Conservation (phyloP, 768 basidiomycete species). For the Tricholoma saponaceum region DNA sequence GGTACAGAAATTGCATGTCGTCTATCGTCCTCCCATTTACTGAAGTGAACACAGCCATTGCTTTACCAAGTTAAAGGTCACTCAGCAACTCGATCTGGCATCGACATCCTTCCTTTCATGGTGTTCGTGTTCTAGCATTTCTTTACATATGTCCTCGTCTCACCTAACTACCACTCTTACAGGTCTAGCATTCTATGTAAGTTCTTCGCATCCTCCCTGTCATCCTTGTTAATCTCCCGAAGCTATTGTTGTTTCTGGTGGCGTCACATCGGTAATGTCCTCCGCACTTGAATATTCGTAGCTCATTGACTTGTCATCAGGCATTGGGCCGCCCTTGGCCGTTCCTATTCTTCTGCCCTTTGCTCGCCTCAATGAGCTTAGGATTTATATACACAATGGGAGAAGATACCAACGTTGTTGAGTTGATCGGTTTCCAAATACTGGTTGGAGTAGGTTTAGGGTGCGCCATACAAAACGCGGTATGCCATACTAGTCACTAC, state of each 20-base stretch:
- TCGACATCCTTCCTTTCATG: too few relatives aligned
- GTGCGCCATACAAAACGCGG: slow-evolving; percentile 16
- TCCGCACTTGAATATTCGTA: neutral
- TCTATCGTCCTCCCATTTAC: neutral
- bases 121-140: slow-evolving; percentile 17
- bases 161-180: neutral
- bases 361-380: slow-evolving; percentile 27
- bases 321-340: slow-evolving; percentile 27
- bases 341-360: slow-evolving; percentile 25
- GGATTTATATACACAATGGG: slow-evolving; percentile 33
- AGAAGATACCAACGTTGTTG: slow-evolving; percentile 13
- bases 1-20: neutral
- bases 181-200: neutral
- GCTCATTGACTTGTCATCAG: slow-evolving; percentile 14
- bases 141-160: neutral
- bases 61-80: slow-evolving; percentile 29
- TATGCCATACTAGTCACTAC: neutral
- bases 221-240: neutral
- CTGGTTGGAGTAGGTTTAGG: slow-evolving; percentile 36
- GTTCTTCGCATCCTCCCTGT: neutral
- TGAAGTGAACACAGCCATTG: slow-evolving; percentile 12
- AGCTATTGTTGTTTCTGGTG: neutral
- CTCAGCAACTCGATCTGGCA: slow-evolving; percentile 31
- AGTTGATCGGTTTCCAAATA: slow-evolving; percentile 32
- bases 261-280: neutral